phyloP scores from a whole-genome alignment of 2,329 filamentous ascomycete genomes.

The Fusarium papillatum region DNA sequence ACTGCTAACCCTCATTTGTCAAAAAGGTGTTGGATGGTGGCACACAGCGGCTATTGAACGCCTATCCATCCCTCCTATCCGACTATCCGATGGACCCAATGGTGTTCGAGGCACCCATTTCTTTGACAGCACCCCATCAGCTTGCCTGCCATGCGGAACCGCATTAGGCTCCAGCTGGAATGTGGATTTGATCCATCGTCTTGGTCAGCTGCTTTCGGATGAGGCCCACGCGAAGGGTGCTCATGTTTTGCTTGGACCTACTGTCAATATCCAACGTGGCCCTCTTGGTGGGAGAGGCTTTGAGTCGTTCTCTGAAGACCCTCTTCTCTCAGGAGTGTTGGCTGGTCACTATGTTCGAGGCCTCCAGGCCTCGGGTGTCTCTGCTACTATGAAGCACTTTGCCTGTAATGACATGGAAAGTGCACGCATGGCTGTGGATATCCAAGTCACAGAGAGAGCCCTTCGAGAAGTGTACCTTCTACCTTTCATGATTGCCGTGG shows the following conservation, averaged over 20 bases:
- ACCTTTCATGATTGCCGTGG: conserved; percentile 33
- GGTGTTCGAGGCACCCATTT: conserved; percentile 38
- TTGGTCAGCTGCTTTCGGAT: conserved; percentile 26
- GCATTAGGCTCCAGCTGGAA: conserved; percentile 32
- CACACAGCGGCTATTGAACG: conserved; percentile 32
- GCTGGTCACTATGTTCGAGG: conserved; percentile 54
- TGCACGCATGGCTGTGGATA: conserved; percentile 19
- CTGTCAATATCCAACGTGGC: conserved; percentile 59
- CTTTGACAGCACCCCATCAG: conserved; percentile 40
- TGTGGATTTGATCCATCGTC: conserved; percentile 12
- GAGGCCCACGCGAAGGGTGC: conserved; percentile 68
- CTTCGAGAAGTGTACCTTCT: conserved; percentile 31
- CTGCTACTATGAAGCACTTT: conserved; percentile 29
- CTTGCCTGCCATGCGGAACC: conserved; percentile 37
- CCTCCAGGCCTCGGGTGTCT: conserved; percentile 11
- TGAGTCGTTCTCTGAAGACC: conserved; percentile 59
- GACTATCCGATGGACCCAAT: conserved; percentile 37
- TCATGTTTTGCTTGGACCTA: conserved; percentile 79
- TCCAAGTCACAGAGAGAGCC: conserved; percentile 36
- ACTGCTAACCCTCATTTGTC: neutral
- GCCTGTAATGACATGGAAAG: conserved; percentile 32
- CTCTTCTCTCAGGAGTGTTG: conserved; percentile 56
- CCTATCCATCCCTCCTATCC: conserved; percentile 23
- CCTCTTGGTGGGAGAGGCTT: conserved; percentile 59
- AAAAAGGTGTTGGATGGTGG: conserved; percentile 31